Evolutionary conservation across 148 eudicot species (phyloP), one percentile per base, ranked within the genome.

Genomic region (Linanthus parryae): DNA sequence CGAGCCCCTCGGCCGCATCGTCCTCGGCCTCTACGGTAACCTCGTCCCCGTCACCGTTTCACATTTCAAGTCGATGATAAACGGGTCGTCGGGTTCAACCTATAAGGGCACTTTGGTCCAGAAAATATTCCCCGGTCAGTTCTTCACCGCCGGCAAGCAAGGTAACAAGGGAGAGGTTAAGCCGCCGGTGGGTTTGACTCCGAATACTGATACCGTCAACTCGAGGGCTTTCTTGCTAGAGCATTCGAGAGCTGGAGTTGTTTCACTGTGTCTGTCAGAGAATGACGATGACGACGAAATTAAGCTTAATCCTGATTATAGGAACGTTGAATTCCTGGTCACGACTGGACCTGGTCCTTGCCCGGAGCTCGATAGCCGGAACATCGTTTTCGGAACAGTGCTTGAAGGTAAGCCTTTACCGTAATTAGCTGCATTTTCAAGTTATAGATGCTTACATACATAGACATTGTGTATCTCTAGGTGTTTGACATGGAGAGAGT

Each of bases 291-390:
- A 88, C 4, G 96, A 82, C 55, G 85, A 88, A n/a, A 60, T 82
- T 48, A 94, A 88, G 62, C 60, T 94, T 0, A 70, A 83, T 18
- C 80, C 80, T 0, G 60, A 82, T 44, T 94, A 94, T 21, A 79
- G 72, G 25, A 94, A 94, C 61, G 91, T 94, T 6, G 99, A 94
- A 82, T 94, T 94, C 70, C 61, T 94, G 75, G 80, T 94, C 39
- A 94, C 99, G 0, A 88, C 99, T 14, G 99, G 99, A 1, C 99
- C 96, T 18, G 99, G 84, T 28, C 96, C 99, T 0, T 80, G 91
- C 56, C 99, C 99, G 2, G 68, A 94, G 51, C 91, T 94, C 46
- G 99, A 94, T 62, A 75, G 58, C 35, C 76, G 39, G 70, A 94
- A 94, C 59, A 88, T 94, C 40, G 85, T 94, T 44, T 94, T 94